Percentiles rank a stretch among this genome's conserved stretches.
phyloP scores from a whole-genome alignment of 2,329 filamentous ascomycete species.

The Aureobasidium subglaciale region DNA sequence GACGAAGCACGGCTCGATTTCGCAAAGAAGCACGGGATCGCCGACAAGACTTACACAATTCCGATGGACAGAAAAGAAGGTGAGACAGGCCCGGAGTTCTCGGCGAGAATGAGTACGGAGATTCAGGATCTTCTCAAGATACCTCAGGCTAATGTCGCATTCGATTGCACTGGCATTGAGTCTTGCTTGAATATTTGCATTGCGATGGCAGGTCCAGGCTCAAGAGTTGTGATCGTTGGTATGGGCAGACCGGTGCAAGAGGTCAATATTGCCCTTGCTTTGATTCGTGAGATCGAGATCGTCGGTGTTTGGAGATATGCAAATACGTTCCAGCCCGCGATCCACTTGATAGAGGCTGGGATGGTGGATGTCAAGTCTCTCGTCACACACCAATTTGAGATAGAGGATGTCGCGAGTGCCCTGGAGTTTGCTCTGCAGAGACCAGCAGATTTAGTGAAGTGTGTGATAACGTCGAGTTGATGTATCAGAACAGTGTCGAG shows the following conservation, averaged over 20 bases:
- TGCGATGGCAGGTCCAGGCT: not conserved
- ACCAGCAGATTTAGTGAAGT: constrained; percentile 2
- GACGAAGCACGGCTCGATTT: constrained; percentile 34
- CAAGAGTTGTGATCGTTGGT: not conserved
- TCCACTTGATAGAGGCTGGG: not conserved
- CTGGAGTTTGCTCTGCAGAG: constrained; percentile 19
- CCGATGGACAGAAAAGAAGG: constrained; percentile 3
- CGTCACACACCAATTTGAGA: not conserved
- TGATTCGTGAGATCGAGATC: not conserved
- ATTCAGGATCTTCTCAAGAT: constrained; percentile 26
- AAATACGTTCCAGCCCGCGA: not conserved
- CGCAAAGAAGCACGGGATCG: constrained; percentile 31
- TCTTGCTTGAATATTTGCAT: constrained; percentile 21
- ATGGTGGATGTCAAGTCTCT: not conserved
- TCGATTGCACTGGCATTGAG: constrained; percentile 32
- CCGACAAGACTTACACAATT: constrained; percentile 23
- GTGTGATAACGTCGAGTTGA: constrained; percentile 4
- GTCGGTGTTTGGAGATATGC: not conserved
- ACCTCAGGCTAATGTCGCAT: constrained; percentile 27
- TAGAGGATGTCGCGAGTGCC: not conserved
- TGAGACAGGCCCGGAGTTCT: not conserved
- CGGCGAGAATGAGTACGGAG: not conserved
- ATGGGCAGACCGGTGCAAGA: constrained; percentile 2
- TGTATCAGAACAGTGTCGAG: too few species aligned
- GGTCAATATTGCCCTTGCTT: not conserved